Conservation (phyloP, 2,329 filamentous ascomycete genomes). For the Fusarium lyarnte region DNA sequence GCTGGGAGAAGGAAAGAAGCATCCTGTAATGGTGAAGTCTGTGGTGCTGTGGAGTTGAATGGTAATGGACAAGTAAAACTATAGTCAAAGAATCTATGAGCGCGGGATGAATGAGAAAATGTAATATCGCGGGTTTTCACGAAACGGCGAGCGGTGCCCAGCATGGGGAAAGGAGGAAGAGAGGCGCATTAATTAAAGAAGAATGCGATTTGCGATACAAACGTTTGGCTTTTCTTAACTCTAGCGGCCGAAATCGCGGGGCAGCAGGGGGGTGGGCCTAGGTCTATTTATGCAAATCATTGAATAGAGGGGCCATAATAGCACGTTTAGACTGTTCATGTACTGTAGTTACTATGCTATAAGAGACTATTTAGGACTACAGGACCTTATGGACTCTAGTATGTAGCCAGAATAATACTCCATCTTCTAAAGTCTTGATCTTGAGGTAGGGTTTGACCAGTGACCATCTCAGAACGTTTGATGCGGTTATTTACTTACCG, state of each 20-base stretch:
- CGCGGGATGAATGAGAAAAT: background rate
- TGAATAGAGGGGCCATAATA: background rate
- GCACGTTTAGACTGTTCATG: background rate
- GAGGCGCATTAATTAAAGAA: background rate
- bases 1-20: constrained; percentile 7
- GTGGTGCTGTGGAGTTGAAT: background rate
- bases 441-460: background rate
- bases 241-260: constrained; percentile 19
- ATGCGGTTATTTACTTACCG: constrained; percentile 19
- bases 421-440: background rate
- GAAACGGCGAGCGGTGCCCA: background rate
- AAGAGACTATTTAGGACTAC: too few species aligned
- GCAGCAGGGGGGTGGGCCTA: background rate
- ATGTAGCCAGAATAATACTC: background rate
- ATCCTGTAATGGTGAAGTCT: constrained; percentile 12
- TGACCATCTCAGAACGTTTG: background rate
- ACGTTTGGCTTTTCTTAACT: constrained; percentile 1
- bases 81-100: background rate
- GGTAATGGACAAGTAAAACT: background rate
- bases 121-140: background rate
- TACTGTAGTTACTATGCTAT: background rate
- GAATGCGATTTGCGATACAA: constrained; percentile 3
- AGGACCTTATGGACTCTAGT: background rate
- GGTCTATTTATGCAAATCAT: background rate
- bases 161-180: constrained; percentile 9